phyloP scores from a whole-genome alignment of 129 eudicot genomes.

The Saposhnikovia divaricata region DNA sequence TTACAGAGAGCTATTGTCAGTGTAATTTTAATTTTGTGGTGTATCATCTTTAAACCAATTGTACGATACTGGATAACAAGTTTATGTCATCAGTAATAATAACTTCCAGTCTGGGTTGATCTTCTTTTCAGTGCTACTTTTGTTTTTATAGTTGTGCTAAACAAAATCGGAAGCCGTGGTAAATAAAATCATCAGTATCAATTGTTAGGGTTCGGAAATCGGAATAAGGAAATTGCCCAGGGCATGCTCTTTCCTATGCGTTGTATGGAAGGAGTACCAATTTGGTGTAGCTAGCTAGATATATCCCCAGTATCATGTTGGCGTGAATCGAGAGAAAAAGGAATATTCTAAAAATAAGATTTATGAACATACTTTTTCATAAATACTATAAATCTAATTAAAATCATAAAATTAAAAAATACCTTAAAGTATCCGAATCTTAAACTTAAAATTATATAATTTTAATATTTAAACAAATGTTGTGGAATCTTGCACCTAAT shows the following conservation, averaged over 20 bases:
- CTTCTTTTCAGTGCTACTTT: neutral
- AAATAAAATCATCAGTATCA: neutral
- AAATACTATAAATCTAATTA: neutral
- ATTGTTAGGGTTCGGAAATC: neutral
- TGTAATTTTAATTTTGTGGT: neutral
- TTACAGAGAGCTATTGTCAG: neutral
- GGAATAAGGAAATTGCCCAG: neutral
- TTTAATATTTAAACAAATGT: no score
- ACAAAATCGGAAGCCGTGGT: no score
- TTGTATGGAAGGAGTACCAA: neutral
- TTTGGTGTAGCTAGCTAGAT: neutral
- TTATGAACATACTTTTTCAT: neutral
- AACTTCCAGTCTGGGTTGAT: neutral
- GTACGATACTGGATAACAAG: neutral
- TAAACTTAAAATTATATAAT: neutral
- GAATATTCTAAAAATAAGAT: neutral
- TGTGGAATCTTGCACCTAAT: no score
- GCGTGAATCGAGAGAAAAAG: neutral
- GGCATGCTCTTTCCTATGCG: neutral
- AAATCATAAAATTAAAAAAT: no score
- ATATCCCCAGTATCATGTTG: neutral
- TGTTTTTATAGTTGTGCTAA: no score
- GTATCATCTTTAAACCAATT: neutral
- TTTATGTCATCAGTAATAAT: neutral
- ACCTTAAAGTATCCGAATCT: neutral